phyloP scores from a whole-genome alignment of 108 stramenopile species.

The Fragilariopsis cylindrus region DNA sequence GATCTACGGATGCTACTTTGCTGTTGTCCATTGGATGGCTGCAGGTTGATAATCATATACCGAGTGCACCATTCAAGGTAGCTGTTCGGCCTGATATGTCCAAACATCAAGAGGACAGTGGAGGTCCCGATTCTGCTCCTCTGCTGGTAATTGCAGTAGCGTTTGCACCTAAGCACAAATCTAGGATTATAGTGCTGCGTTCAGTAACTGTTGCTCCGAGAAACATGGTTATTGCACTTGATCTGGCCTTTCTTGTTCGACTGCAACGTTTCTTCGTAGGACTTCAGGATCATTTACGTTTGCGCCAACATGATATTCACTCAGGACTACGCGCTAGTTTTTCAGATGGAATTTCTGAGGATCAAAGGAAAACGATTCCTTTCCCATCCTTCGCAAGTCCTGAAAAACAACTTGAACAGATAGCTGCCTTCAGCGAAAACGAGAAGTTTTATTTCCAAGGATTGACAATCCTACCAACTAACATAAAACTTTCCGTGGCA shows the following conservation, averaged over 20 bases:
- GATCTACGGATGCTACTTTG: constrained; percentile 50
- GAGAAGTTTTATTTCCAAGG: constrained; percentile 67
- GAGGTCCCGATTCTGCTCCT: constrained; percentile 28
- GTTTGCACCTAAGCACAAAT: constrained; percentile 67
- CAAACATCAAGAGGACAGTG: constrained; percentile 3
- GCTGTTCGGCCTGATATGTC: constrained; percentile 51
- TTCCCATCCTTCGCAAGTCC: constrained; percentile 19
- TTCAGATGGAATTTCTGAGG: constrained; percentile 4
- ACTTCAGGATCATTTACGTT: constrained; percentile 44
- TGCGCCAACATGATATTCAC: constrained; percentile 4
- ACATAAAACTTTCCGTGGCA: constrained; percentile 66
- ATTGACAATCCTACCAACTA: constrained; percentile 57
- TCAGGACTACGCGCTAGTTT: not conserved
- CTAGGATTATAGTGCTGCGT: constrained; percentile 54
- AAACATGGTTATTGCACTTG: constrained; percentile 57
- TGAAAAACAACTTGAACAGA: constrained; percentile 21
- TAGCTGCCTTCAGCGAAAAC: constrained; percentile 31
- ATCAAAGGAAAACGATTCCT: constrained; percentile 27
- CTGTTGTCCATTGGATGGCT: constrained; percentile 60
- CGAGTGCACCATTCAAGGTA: constrained; percentile 74
- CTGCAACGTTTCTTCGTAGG: constrained; percentile 61
- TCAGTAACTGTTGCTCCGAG: constrained; percentile 60
- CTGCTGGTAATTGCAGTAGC: constrained; percentile 55
- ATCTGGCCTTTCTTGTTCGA: constrained; percentile 70
- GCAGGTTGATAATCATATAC: constrained; percentile 80